Evolutionary conservation across 192 early-diverging fungal species (phyloP).

Genomic region (Pilaira anomala): DNA sequence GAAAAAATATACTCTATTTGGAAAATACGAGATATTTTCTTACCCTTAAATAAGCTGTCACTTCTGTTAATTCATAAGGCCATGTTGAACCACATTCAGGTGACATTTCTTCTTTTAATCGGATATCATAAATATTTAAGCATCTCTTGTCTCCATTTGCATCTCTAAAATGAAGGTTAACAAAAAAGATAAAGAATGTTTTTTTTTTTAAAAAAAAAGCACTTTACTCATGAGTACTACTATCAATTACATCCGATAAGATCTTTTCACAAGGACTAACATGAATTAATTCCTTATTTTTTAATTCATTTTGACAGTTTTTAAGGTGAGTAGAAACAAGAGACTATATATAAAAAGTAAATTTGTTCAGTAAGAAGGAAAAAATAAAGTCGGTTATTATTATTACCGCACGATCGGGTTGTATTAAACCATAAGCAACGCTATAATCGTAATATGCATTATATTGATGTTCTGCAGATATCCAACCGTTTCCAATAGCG

Average conservation of each 20-base stretch:
- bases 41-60: constrained; percentile 51
- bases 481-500: constrained; percentile 67
- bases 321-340: constrained; percentile 22
- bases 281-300: constrained; percentile 28
- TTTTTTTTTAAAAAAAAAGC: not conserved
- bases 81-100: constrained; percentile 51
- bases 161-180: constrained; percentile 10
- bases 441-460: constrained; percentile 42
- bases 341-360: not conserved
- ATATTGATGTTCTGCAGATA: constrained; percentile 56
- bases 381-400: not conserved
- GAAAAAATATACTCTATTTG: not conserved
- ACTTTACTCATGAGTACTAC: constrained; percentile 13
- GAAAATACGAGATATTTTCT: too few species aligned
- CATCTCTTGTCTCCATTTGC: constrained; percentile 31
- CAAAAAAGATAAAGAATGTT: not conserved
- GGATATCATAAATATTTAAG: constrained; percentile 58
- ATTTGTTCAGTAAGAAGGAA: not conserved
- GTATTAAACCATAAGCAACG: constrained; percentile 30
- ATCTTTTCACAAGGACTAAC: constrained; percentile 40
- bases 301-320: constrained; percentile 31
- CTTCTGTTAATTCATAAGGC: constrained; percentile 50
- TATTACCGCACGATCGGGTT: constrained; percentile 28
- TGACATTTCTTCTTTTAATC: constrained; percentile 39
- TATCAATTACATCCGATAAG: constrained; percentile 25